Evolutionary conservation across 139 green algal species (phyloP).

Genomic region (Desmodesmus armatus): DNA sequence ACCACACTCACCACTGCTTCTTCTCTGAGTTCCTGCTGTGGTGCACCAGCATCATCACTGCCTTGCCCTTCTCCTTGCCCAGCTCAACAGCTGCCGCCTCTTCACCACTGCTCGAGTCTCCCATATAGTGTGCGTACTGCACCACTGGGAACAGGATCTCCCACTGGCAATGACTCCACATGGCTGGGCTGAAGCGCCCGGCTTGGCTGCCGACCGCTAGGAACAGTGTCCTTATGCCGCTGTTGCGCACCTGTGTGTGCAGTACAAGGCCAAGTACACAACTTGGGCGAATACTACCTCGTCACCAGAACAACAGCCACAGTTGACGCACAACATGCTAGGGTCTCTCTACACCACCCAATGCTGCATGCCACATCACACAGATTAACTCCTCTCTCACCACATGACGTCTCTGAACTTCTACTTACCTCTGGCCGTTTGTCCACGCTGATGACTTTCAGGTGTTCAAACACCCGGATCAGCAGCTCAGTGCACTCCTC

Average conservation of each 20-base stretch:
- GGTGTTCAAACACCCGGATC: conserved; percentile 58
- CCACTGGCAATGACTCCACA: conserved; percentile 84
- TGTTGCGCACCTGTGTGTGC: conserved; percentile 92
- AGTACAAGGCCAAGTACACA: too few relatives aligned
- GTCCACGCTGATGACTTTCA: conserved; percentile 55
- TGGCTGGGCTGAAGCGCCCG: conserved; percentile 56
- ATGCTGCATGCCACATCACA: too few relatives aligned
- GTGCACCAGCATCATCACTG: conserved; percentile 91
- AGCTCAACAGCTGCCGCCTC: conserved; percentile 78
- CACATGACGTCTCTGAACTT: too few relatives aligned
- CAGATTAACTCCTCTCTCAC: too few relatives aligned
- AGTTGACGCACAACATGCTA: too few relatives aligned
- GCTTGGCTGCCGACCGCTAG: conserved; percentile 82
- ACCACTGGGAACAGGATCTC: conserved; percentile 88
- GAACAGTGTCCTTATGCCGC: conserved; percentile 87
- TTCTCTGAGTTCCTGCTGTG: conserved; percentile 95
- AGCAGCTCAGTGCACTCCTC: conserved; percentile 60
- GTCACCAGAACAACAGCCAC: too few relatives aligned
- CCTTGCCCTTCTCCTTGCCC: conserved; percentile 74
- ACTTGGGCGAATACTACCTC: too few relatives aligned
- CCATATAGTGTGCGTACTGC: conserved; percentile 73
- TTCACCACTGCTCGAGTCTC: conserved; percentile 61
- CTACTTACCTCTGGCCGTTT: conserved; percentile 59
- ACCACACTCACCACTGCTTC: conserved; percentile 94
- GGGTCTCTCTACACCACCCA: too few relatives aligned